Evolutionary conservation across 1,284 basidiomycete species (phyloP).

Genomic region (Cutaneotrichosporon mucoides): DNA sequence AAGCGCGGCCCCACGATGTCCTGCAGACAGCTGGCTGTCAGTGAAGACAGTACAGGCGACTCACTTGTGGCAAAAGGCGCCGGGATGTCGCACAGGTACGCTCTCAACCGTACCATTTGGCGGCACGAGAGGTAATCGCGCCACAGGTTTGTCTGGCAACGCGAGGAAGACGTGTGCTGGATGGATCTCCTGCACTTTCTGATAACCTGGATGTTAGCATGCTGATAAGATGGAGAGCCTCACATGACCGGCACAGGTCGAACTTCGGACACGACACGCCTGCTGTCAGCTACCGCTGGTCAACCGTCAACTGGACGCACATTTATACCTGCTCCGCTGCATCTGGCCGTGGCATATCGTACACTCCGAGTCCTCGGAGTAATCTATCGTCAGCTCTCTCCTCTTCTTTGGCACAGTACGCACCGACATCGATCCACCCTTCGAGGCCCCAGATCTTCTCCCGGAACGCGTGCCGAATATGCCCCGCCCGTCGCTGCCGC

Average conservation of each 20-base stretch:
- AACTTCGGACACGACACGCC: constrained; percentile 68
- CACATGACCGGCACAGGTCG: constrained; percentile 74
- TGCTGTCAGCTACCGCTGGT: constrained; percentile 16
- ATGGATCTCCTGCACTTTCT: constrained; percentile 74
- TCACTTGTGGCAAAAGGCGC: constrained; percentile 59
- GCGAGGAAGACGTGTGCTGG: constrained; percentile 78
- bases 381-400: constrained; percentile 34
- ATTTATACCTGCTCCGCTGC: constrained; percentile 69
- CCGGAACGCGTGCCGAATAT: constrained; percentile 72
- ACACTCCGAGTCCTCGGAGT: constrained; percentile 64
- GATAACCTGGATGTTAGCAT: constrained; percentile 22
- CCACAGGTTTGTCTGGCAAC: constrained; percentile 57
- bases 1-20: constrained; percentile 85
- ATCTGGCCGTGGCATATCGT: constrained; percentile 69
- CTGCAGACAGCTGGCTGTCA: constrained; percentile 63
- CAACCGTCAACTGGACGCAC: constrained; percentile 40
- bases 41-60: constrained; percentile 43
- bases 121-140: constrained; percentile 5
- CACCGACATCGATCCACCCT: constrained; percentile 82
- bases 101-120: not conserved
- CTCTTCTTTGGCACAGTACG: constrained; percentile 38
- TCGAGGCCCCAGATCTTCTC: constrained; percentile 76
- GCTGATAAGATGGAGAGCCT: constrained; percentile 30
- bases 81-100: constrained; percentile 38
- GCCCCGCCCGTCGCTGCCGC: constrained; percentile 45